A percentile compares a stretch with the other conserved stretches of the same genome.
These are phyloP conservation scores for Penicillium expansum DNA, from an alignment of 2,329 filamentous ascomycete species.

Conservation along the genomic window DNA sequence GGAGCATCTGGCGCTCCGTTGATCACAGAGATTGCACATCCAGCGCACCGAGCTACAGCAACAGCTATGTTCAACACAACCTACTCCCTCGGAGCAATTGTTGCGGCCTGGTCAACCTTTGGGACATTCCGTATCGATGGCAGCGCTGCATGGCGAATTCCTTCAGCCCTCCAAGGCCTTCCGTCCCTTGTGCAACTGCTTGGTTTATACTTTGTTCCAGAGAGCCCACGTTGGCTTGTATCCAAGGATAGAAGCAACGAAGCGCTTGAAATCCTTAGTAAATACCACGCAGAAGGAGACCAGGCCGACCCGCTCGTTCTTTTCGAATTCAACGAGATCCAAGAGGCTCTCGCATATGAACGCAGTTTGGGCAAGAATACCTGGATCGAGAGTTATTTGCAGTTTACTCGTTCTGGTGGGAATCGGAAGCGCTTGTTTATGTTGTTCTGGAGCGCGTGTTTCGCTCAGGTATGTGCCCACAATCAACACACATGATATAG, in stretches of 20 bases:
- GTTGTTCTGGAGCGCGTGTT: too few relatives aligned
- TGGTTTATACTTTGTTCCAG: background rate
- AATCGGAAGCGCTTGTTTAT: too few relatives aligned
- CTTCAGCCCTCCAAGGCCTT: background rate
- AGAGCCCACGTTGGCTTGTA: background rate
- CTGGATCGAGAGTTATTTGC: too few relatives aligned
- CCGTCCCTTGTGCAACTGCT: background rate
- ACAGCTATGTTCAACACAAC: background rate
- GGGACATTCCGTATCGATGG: background rate
- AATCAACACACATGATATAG: too few relatives aligned
- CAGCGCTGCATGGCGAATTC: background rate
- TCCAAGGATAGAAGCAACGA: background rate
- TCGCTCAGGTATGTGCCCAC: too few relatives aligned
- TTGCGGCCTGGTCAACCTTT: conserved; percentile 41
- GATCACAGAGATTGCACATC: background rate
- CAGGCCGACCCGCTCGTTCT: background rate
- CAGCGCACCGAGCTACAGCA: background rate
- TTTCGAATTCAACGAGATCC: background rate
- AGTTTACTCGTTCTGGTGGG: too few relatives aligned
- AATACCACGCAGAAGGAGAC: background rate
- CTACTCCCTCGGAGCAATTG: conserved; percentile 37
- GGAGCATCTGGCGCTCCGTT: background rate
- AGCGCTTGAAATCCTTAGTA: background rate
- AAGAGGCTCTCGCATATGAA: background rate
- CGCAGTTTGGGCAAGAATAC: too few relatives aligned